Base-by-base conservation (phyloP, 768 basidiomycete species). In the Coprinopsis cinerea region DNA sequence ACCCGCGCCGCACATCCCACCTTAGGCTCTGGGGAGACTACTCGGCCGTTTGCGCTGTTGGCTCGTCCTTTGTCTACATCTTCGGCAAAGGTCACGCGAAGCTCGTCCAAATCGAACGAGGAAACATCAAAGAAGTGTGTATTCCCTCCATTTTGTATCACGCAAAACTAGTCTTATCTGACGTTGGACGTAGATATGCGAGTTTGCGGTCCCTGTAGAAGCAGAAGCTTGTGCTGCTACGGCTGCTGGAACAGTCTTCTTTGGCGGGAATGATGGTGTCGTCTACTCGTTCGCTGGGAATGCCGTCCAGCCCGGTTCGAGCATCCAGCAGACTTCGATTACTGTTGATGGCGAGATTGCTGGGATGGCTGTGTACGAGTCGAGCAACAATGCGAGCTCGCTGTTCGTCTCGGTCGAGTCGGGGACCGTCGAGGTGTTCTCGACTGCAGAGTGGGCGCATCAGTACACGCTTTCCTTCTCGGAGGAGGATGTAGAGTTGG, bases 1-100 rank as follows among this genome's bases (percentile, higher is more conserved):
- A 5, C 20, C 9, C 30, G n/a, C 18, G 10, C 22, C 41, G 41
- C 4, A 23, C 41, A 5, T 7, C 28, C 26, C 14, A n/a, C 11
- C 44, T 45, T 14, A 45, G 18, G 27, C 20, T 45, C 28, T 45
- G 44, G 44, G 44, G 44, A n/a, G 44, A 45, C 27, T 45, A 45
- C 18, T 28, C 44, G 9, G 14, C 26, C 28, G 14, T 30, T 4
- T 45, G 44, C 28, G 27, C 44, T 18, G 44, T 45, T 30, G 44
- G 44, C 4, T 45, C 44, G 9, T 45, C 44, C 4, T 32, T 45
- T 18, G 44, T 45, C 27, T 45, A 45, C 22, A 20, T 45, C 6
- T 45, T 45, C 27, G 44, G 44, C 6, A 45, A 45, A 18, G 44
- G 44, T 5, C 4, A 4, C 4, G 44, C 18, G 7, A 45, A 45